Evolutionary conservation across 1,284 basidiomycete genomes (phyloP), one percentile per base, ranked within the genome.

Genomic region (Ustilago vetiveriae): DNA sequence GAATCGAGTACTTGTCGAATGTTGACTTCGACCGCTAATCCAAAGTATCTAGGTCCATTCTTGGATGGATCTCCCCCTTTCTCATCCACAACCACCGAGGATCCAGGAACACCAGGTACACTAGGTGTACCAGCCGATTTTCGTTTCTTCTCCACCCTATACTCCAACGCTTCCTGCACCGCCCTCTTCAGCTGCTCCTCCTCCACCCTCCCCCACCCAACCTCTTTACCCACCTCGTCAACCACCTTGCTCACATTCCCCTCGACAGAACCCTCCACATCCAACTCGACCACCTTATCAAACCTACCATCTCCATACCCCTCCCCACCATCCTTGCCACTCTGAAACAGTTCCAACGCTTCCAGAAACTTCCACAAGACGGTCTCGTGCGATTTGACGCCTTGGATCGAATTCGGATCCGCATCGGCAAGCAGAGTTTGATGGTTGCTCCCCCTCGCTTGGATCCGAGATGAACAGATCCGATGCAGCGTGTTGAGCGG

Each of bases 331-430:
- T 77, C 70, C 0, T 60, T 42, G 1, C 26, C 26, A 3, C 37
- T 52, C 10, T 85, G 83, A 9, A 97, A 89, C 48, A 88, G 86
- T 69, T 94, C 87, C 1, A 86, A 84, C 3, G 85, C 80, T 29
- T 85, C 85, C 48, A 98, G 37, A 46, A 80, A 98, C 81, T 85
- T 85, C 87, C 90, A 89, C 23, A 98, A 84, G 10, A 95, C 87
- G 2, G 87, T 85, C 82, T 97, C 94, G 82, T 98, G 91, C 17
- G 46, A 60, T 13, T 55, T 49, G 9, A 63, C 27, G 19, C 50
- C 65, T 3, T 13, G 40, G 4, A 52, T 19, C 11, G 41, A 35
- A 9, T 16, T 33, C 8, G 13, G 17, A 6, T 36, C 39, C 7
- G 21, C 17, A 30, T 78, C 75, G 11, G 69, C 69, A 0, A 69